Evolutionary conservation across 176 grass and related monocot genomes (phyloP).

Genomic region (Oryza australiensis): DNA sequence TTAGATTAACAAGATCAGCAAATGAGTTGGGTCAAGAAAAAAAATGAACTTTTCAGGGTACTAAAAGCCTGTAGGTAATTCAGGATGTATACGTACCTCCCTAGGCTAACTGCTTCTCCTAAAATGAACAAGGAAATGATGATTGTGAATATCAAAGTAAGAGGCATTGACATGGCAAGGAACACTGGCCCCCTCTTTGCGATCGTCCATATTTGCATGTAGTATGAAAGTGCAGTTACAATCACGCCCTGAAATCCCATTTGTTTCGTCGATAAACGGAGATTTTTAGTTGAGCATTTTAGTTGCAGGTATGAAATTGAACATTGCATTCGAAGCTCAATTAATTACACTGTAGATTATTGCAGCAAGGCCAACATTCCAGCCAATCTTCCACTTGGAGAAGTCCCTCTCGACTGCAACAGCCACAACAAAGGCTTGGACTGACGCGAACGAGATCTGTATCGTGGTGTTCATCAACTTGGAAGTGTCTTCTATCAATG

Average conservation of each 20-base stretch:
- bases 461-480: conserved; percentile 76
- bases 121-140: conserved; percentile 49
- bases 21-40: neutral
- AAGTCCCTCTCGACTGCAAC: conserved; percentile 55
- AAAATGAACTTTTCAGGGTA: neutral
- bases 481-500: conserved; percentile 68
- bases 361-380: conserved; percentile 48
- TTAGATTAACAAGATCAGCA: neutral
- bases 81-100: conserved; percentile 37
- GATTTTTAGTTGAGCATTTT: neutral
- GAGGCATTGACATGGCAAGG: conserved; percentile 70
- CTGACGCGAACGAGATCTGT: conserved; percentile 52
- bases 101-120: conserved; percentile 64
- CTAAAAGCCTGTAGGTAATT: neutral
- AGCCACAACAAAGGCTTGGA: conserved; percentile 72
- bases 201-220: conserved; percentile 80
- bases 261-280: neutral
- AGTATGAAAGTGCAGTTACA: conserved; percentile 60
- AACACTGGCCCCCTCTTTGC: conserved; percentile 69
- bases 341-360: conserved; percentile 51
- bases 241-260: conserved; percentile 48
- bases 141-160: conserved; percentile 66
- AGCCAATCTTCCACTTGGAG: conserved; percentile 61
- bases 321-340: neutral
- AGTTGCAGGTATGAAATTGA: neutral